phyloP scores from a whole-genome alignment of 768 basidiomycete species.

The Boletus tylopilopsis region DNA sequence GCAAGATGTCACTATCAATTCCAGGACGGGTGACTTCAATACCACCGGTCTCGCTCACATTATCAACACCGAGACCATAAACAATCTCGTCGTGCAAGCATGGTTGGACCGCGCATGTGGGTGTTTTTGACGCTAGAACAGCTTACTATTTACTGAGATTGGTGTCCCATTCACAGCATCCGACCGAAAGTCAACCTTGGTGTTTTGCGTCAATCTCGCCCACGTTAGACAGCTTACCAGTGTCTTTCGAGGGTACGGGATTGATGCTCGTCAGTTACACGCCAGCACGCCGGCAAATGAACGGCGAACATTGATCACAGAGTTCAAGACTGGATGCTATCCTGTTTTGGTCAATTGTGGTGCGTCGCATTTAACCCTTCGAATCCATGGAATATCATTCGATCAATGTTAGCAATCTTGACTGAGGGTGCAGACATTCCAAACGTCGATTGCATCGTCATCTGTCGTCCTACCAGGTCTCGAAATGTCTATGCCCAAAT shows the following conservation, averaged over 20 bases:
- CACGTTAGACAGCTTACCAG: conserved; percentile 77
- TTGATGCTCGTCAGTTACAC: conserved; percentile 83
- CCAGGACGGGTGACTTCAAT: conserved; percentile 76
- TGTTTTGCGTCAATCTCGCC: conserved; percentile 85
- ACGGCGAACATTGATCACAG: conserved; percentile 58
- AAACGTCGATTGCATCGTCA: conserved; percentile 85
- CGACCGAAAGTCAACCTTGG: conserved; percentile 77
- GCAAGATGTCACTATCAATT: conserved; percentile 59
- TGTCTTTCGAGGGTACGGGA: conserved; percentile 65
- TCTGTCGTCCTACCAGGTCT: conserved; percentile 87
- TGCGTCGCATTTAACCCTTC: conserved; percentile 30
- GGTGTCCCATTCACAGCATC: conserved; percentile 29
- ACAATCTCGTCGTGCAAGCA: conserved; percentile 71
- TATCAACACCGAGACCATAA: conserved; percentile 77
- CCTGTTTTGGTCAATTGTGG: conserved; percentile 91
- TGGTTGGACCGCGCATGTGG: conserved; percentile 86
- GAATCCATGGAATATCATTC: neutral
- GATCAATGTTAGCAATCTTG: conserved; percentile 54
- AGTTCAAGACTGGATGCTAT: conserved; percentile 69
- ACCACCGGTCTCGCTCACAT: conserved; percentile 73
- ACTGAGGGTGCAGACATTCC: conserved; percentile 96
- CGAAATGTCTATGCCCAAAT: conserved; percentile 90
- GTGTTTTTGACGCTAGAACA: conserved; percentile 16
- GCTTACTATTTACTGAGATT: conserved; percentile 4
- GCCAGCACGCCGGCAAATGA: conserved; percentile 62